Evolutionary conservation across 1,284 basidiomycete species (phyloP).

Genomic region (Ganoderma leucocontextum): DNA sequence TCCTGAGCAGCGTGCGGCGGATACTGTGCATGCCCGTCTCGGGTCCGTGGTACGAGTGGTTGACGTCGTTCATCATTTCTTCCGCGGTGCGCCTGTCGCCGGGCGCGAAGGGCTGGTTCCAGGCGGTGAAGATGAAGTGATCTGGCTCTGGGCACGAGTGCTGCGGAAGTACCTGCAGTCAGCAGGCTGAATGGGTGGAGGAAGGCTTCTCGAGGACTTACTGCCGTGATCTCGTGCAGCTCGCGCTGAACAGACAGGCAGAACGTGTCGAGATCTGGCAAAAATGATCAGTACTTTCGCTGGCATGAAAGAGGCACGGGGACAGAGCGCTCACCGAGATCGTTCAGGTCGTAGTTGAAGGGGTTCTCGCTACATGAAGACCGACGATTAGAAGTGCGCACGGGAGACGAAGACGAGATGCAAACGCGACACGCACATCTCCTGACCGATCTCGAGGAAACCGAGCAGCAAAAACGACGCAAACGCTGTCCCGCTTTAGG

Average conservation of each 20-base stretch:
- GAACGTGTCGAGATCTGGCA: slow-evolving; percentile 68
- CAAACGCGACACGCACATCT: slow-evolving; percentile 56
- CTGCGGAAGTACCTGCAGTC: slow-evolving; percentile 38
- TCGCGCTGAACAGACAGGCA: slow-evolving; percentile 69
- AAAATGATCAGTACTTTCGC: not conserved
- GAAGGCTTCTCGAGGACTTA: slow-evolving; percentile 42
- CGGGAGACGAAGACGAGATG: slow-evolving; percentile 5
- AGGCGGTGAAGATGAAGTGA: slow-evolving; percentile 58
- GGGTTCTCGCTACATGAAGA: slow-evolving; percentile 62
- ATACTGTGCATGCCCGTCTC: slow-evolving; percentile 58
- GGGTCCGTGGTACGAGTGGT: slow-evolving; percentile 46
- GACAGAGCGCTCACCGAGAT: slow-evolving; percentile 56
- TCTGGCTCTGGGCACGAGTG: slow-evolving; percentile 60
- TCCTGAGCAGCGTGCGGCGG: slow-evolving; percentile 59
- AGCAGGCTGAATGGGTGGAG: slow-evolving; percentile 10
- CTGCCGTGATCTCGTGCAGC: slow-evolving; percentile 73
- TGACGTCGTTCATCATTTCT: slow-evolving; percentile 52
- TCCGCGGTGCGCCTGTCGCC: slow-evolving; percentile 63
- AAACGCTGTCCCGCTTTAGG: slow-evolving; percentile 57
- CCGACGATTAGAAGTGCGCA: slow-evolving; percentile 1
- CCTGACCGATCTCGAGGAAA: slow-evolving; percentile 76
- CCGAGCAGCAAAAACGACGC: slow-evolving; percentile 69
- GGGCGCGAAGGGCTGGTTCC: slow-evolving; percentile 76
- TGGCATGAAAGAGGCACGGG: not conserved
- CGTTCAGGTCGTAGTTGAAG: slow-evolving; percentile 74